Percentiles rank a stretch among this genome's conserved stretches.
Conservation (phyloP, 768 basidiomycete genomes). For the Leccinum broughii region DNA sequence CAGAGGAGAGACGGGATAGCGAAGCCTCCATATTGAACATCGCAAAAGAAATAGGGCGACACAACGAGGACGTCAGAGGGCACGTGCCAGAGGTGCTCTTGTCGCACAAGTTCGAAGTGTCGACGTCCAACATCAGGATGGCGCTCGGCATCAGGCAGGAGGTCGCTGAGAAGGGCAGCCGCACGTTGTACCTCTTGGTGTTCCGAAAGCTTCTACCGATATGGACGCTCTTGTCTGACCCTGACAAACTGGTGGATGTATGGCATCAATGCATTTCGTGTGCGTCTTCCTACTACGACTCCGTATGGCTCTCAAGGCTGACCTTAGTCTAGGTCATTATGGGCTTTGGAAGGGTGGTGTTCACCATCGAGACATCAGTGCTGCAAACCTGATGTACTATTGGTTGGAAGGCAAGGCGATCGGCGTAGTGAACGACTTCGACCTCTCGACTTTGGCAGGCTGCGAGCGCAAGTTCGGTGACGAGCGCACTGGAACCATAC, state of each 20-base stretch:
- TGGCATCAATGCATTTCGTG: not conserved
- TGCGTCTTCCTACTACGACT: not conserved
- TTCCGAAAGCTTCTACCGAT: not conserved
- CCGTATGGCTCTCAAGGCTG: not conserved
- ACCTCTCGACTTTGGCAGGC: constrained; percentile 1
- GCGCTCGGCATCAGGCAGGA: not conserved
- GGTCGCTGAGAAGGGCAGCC: not conserved
- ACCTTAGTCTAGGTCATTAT: constrained; percentile 8
- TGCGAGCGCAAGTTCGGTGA: not conserved
- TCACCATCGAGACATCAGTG: constrained; percentile 17
- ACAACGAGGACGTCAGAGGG: not conserved
- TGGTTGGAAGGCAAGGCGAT: not conserved
- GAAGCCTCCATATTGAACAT: not conserved
- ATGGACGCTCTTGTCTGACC: not conserved
- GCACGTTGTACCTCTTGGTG: not conserved
- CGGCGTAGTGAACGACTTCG: constrained; percentile 20
- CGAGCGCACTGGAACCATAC: constrained; percentile 16
- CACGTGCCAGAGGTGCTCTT: not conserved
- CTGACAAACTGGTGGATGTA: not conserved
- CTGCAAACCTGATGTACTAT: constrained; percentile 17
- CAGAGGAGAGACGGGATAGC: not conserved
- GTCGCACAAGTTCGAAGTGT: not conserved
- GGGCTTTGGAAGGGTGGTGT: constrained; percentile 8
- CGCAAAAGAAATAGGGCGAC: not conserved
- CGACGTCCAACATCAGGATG: not conserved